Percentiles rank a stretch among this genome's conserved stretches.
Evolutionary conservation across 805 yeast genomes (phyloP).

Genomic region (Kluyveromyces wickerhamii): DNA sequence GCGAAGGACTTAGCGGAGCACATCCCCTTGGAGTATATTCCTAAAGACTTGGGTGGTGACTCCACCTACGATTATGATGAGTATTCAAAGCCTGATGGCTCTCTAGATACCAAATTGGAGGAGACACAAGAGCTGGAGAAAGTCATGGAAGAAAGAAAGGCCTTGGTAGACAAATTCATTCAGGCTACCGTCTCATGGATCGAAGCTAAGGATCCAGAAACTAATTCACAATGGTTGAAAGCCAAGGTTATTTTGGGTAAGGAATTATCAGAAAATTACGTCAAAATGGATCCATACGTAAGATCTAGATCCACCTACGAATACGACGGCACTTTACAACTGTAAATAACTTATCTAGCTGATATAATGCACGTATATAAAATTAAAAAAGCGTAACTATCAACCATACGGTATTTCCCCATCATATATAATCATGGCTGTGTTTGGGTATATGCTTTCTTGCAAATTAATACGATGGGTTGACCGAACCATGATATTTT

Average conservation of each 20-base stretch:
- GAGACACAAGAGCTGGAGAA: conserved; percentile 40
- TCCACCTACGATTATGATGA: conserved; percentile 46
- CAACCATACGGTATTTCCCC: background rate
- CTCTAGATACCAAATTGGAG: conserved; percentile 43
- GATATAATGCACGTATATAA: background rate
- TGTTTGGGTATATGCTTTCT: background rate
- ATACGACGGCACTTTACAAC: conserved; percentile 49
- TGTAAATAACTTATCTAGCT: conserved; percentile 13
- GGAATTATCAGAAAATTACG: conserved; percentile 54
- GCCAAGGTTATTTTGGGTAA: conserved; percentile 48
- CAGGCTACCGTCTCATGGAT: conserved; percentile 74
- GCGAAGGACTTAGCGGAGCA: conserved; percentile 57
- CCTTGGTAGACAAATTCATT: conserved; percentile 46
- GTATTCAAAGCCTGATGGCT: conserved; percentile 53
- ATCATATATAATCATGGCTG: background rate
- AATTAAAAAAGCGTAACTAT: background rate
- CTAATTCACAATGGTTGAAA: conserved; percentile 39
- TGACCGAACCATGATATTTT: too few species aligned
- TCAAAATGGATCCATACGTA: conserved; percentile 67
- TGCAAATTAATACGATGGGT: background rate
- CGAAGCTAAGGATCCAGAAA: conserved; percentile 41
- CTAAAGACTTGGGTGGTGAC: conserved; percentile 68
- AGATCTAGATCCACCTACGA: conserved; percentile 77
- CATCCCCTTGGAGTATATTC: conserved; percentile 54
- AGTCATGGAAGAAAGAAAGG: conserved; percentile 45